A percentile compares a stretch with the other conserved stretches of the same genome.
Conservation (phyloP, 2,329 filamentous ascomycete genomes). For the Fusarium sp. region DNA sequence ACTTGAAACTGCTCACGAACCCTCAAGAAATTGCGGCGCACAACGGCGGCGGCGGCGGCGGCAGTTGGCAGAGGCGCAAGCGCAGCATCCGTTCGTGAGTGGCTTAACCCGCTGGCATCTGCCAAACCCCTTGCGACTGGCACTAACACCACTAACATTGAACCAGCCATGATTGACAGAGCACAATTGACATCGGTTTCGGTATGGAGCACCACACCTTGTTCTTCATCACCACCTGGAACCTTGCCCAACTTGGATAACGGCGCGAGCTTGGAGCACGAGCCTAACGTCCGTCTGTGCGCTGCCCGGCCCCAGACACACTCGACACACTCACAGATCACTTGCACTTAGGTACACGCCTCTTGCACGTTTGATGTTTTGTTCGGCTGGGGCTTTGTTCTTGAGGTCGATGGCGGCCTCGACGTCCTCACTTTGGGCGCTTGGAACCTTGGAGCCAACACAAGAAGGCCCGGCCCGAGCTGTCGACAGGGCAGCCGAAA, state of each 20-base stretch:
- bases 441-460: constrained; percentile 27
- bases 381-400: constrained; percentile 25
- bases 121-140: constrained; percentile 31
- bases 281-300: constrained; percentile 41
- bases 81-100: constrained; percentile 6
- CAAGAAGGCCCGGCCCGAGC: constrained; percentile 41
- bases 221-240: constrained; percentile 27
- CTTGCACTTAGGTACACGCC: constrained; percentile 21
- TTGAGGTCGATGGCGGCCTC: constrained; percentile 9
- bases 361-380: constrained; percentile 22
- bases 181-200: constrained; percentile 3
- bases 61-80: constrained; percentile 14
- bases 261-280: constrained; percentile 32
- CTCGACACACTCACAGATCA: constrained; percentile 24
- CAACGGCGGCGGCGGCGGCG: constrained; percentile 4
- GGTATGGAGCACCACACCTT: constrained; percentile 23
- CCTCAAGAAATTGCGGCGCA: constrained; percentile 12
- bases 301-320: constrained; percentile 24
- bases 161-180: constrained; percentile 22
- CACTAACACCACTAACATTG: constrained; percentile 19
- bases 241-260: constrained; percentile 38
- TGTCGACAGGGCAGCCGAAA: constrained; percentile 25
- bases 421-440: constrained; percentile 13
- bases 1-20: constrained; percentile 9
- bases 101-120: constrained; percentile 18